These are phyloP conservation scores for Camellia lanceoleosa DNA, from an alignment of 148 eudicot genomes.

Conservation along the genomic window DNA sequence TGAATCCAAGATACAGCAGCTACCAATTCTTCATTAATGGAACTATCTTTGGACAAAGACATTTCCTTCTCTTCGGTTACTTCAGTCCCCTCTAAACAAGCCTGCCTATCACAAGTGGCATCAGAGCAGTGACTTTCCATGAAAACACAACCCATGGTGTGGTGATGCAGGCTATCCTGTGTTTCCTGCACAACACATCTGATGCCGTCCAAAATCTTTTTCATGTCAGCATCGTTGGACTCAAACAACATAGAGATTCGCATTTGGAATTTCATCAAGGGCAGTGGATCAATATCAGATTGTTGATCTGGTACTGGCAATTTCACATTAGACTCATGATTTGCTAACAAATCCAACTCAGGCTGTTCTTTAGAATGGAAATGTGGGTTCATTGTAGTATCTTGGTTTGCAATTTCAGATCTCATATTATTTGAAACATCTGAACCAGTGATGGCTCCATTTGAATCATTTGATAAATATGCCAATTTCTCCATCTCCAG, in stretches of 20 bases:
- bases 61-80: conserved; percentile 39
- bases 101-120: conserved; percentile 20
- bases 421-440: conserved; percentile 21
- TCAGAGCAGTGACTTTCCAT: conserved; percentile 41
- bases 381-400: conserved; percentile 18
- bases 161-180: conserved; percentile 32
- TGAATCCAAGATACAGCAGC: conserved; percentile 59
- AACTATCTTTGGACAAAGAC: conserved; percentile 30
- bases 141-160: conserved; percentile 32
- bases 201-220: conserved; percentile 55
- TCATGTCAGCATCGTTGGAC: conserved; percentile 54
- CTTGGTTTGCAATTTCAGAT: conserved; percentile 31
- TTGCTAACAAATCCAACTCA: conserved; percentile 12
- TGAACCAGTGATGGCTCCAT: conserved; percentile 25
- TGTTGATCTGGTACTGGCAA: conserved; percentile 15
- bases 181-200: conserved; percentile 51
- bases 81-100: conserved; percentile 33
- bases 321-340: conserved; percentile 13
- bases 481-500: conserved; percentile 99
- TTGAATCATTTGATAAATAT: conserved; percentile 45
- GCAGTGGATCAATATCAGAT: conserved; percentile 27
- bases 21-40: conserved; percentile 40
- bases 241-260: conserved; percentile 56
- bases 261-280: conserved; percentile 48
- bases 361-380: conserved; percentile 25